Base-by-base conservation (phyloP, 345 rosid genomes). In the Eucalyptus rudis region DNA sequence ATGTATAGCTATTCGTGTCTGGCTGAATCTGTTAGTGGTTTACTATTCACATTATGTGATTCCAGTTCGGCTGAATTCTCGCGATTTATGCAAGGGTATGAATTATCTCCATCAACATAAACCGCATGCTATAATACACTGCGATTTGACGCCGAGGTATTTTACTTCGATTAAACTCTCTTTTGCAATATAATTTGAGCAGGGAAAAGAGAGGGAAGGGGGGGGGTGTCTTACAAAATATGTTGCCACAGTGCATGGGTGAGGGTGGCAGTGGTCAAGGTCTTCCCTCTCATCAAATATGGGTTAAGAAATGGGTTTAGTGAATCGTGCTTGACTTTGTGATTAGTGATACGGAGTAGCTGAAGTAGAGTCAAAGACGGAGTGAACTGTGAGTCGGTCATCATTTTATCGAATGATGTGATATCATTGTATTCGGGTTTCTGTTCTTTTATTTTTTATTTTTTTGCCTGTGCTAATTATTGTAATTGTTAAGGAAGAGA, bases 91-190 rank as follows among this genome's bases (percentile, higher is more conserved):
- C 92, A 94, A 96, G 89, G 95, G 95, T 86, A 95, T 94, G 97
- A 95, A 95, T 89, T 95, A 95, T 90, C 95, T 95, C 89, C 96
- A 93, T 90, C 94, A 92, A 89, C 97, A 94, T 90, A 95, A 93
- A 86, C 96, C 95, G 17, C 93, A 93, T 89, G 93, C 96, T 71
- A 94, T 93, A 25, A 91, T 95, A 89, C 96, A 94, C 89, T 92
- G 94, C 49, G 97, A 95, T 91, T 91, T 95, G 92, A 95, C 96
- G 3, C 97, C 96, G 19, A 95, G 97, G 97, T 89, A 89, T 50
- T 49, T 76, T 25, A 27, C 50, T 24, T 49, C 44, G 1, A 29
- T 87, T 47, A 24, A 87, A 64, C 86, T 81, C 86, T 43, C 29
- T 8, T 19, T 40, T 10, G 49, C 44, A 27, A 81, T 43, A 43